phyloP scores from a whole-genome alignment of 352 stramenopile genomes.

The Phytopythium montanum region DNA sequence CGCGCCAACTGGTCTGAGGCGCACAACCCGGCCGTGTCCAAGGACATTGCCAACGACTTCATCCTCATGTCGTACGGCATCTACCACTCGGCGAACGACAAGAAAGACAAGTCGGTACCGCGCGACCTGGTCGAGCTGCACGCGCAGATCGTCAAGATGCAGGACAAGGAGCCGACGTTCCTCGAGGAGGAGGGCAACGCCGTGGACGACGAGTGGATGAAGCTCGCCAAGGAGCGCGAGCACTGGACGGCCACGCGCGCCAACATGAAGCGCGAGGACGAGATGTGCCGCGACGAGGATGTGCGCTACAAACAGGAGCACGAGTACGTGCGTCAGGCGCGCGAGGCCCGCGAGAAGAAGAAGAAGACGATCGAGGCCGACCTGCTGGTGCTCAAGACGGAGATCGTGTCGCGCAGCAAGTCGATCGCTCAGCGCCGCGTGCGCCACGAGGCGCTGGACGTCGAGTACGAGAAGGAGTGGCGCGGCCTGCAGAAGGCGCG shows the following conservation, averaged over 20 bases:
- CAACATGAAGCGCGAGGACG: constrained; percentile 88
- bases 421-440: constrained; percentile 72
- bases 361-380: constrained; percentile 78
- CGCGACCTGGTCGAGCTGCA: constrained; percentile 74
- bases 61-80: constrained; percentile 86
- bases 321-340: constrained; percentile 72
- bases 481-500: constrained; percentile 64
- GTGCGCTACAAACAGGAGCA: constrained; percentile 83
- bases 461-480: constrained; percentile 86
- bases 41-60: constrained; percentile 86
- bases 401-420: constrained; percentile 66
- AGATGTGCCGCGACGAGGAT: constrained; percentile 85
- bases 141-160: constrained; percentile 75
- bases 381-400: constrained; percentile 69
- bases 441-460: constrained; percentile 70
- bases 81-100: constrained; percentile 53
- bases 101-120: constrained; percentile 47
- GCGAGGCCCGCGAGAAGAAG: constrained; percentile 80
- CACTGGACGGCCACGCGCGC: constrained; percentile 85
- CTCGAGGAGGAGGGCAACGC: constrained; percentile 80
- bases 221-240: constrained; percentile 85
- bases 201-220: constrained; percentile 88
- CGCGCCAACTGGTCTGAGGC: constrained; percentile 84
- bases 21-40: constrained; percentile 85
- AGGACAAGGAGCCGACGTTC: constrained; percentile 73